Conservation (phyloP, 345 rosid species). For the Triadica sebifera region DNA sequence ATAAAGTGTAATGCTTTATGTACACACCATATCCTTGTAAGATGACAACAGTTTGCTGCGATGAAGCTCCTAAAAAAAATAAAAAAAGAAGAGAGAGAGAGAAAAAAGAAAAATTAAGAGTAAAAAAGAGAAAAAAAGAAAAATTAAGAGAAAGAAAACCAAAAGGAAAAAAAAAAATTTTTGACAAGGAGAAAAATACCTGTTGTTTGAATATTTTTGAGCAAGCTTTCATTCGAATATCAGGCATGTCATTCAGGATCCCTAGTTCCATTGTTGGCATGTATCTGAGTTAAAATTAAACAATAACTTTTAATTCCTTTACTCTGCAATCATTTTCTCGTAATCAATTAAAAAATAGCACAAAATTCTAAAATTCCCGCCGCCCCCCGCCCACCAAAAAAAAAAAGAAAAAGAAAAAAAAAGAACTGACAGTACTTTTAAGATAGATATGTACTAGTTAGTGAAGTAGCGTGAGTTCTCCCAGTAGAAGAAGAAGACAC, state of each 20-base stretch:
- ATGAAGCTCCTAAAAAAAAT: conserved; percentile 61
- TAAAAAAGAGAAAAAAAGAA: neutral
- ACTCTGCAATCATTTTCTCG: neutral
- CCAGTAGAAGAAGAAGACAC: conserved; percentile 49
- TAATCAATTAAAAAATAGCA: neutral
- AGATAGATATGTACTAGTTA: conserved; percentile 69
- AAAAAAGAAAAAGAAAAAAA: neutral
- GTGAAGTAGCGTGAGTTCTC: conserved; percentile 70
- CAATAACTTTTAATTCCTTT: neutral
- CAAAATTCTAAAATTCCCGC: neutral
- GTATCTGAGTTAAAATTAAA: conserved; percentile 40
- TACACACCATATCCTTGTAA: conserved; percentile 74
- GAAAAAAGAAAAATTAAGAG: neutral
- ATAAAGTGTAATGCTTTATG: neutral
- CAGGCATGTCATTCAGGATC: conserved; percentile 58
- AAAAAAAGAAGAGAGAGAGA: neutral
- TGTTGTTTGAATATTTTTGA: conserved; percentile 65
- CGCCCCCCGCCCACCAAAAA: too few species aligned
- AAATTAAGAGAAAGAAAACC: neutral
- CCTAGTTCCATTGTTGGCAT: conserved; percentile 80
- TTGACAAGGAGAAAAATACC: conserved; percentile 31
- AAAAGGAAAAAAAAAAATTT: neutral
- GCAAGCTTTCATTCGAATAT: conserved; percentile 67
- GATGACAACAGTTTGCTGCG: conserved; percentile 54
- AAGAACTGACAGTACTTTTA: conserved; percentile 39